Evolutionary conservation across 2,329 filamentous ascomycete genomes (phyloP).

Genomic region (Beauveria caledonica): DNA sequence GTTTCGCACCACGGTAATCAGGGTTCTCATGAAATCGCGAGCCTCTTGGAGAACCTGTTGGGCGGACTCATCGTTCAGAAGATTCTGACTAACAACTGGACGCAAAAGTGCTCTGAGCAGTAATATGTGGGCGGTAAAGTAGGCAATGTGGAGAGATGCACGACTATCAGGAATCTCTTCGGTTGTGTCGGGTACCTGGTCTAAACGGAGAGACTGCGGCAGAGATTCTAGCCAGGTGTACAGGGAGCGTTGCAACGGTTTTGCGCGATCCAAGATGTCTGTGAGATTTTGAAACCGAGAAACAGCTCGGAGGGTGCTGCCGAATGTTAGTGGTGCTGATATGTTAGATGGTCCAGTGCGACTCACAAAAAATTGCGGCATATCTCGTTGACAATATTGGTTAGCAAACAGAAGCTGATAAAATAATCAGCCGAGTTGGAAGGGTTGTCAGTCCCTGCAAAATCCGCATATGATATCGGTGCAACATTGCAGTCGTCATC

Average conservation of each 20-base stretch:
- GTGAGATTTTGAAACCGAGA: conserved; percentile 10
- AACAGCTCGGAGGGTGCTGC: conserved; percentile 14
- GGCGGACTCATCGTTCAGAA: background rate
- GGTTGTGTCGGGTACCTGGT: background rate
- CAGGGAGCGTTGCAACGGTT: conserved; percentile 9
- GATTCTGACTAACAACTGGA: conserved; percentile 7
- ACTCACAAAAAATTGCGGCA: conserved; percentile 15
- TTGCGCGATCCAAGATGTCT: conserved; percentile 7
- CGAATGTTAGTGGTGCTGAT: background rate
- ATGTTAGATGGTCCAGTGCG: background rate
- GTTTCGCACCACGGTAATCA: conserved; percentile 14
- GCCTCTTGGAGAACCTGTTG: conserved; percentile 13
- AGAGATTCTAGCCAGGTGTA: conserved; percentile 12
- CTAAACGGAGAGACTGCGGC: conserved; percentile 9
- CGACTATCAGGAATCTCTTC: conserved; percentile 11
- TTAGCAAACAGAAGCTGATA: conserved; percentile 13
- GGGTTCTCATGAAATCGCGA: conserved; percentile 13
- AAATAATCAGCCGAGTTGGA: conserved; percentile 11
- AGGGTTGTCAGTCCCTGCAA: background rate
- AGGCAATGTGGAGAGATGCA: conserved; percentile 13
- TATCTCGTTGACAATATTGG: conserved; percentile 11
- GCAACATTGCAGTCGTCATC: conserved; percentile 16
- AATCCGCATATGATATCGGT: conserved; percentile 10
- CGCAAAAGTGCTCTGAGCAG: conserved; percentile 13
- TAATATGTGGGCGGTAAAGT: conserved; percentile 13